These are phyloP conservation scores for Fusarium sarcochroum DNA, from an alignment of 2,329 filamentous ascomycete species.

Conservation along the genomic window DNA sequence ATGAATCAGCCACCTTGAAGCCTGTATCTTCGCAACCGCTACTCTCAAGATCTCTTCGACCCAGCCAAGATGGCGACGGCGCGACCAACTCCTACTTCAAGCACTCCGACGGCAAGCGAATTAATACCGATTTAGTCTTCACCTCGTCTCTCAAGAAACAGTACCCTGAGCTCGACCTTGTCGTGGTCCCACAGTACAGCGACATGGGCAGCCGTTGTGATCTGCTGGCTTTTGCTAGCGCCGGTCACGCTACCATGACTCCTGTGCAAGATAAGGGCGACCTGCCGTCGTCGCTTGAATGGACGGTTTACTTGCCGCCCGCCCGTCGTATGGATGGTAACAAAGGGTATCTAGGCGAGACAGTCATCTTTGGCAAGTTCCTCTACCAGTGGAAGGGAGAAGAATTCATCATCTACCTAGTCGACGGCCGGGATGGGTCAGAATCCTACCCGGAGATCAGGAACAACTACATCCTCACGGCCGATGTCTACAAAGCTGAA, in stretches of 20 bases:
- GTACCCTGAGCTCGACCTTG: not conserved
- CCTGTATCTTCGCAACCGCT: not conserved
- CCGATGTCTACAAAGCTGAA: conserved; percentile 2
- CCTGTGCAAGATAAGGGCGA: conserved; percentile 1
- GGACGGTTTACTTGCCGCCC: conserved; percentile 1
- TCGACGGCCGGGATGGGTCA: conserved; percentile 5
- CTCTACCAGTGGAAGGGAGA: conserved; percentile 4
- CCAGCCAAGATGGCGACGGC: not conserved
- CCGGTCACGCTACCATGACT: conserved; percentile 1
- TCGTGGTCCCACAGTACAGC: not conserved
- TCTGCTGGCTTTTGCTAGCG: not conserved
- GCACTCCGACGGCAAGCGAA: not conserved
- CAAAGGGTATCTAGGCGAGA: conserved; percentile 8
- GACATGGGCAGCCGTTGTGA: not conserved
- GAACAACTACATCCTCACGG: conserved; percentile 8
- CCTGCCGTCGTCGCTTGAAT: not conserved
- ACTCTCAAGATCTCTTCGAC: too few species aligned
- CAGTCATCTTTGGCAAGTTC: conserved; percentile 9
- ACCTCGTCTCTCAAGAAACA: not conserved
- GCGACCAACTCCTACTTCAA: conserved; percentile 2
- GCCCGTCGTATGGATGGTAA: conserved; percentile 4
- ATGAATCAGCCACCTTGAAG: too few species aligned
- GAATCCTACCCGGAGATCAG: not conserved
- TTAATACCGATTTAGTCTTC: conserved; percentile 5
- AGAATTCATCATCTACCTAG: conserved; percentile 2